These are phyloP conservation scores for Thalia dealbata DNA, from an alignment of 176 grass and related monocot genomes.

Conservation along the genomic window DNA sequence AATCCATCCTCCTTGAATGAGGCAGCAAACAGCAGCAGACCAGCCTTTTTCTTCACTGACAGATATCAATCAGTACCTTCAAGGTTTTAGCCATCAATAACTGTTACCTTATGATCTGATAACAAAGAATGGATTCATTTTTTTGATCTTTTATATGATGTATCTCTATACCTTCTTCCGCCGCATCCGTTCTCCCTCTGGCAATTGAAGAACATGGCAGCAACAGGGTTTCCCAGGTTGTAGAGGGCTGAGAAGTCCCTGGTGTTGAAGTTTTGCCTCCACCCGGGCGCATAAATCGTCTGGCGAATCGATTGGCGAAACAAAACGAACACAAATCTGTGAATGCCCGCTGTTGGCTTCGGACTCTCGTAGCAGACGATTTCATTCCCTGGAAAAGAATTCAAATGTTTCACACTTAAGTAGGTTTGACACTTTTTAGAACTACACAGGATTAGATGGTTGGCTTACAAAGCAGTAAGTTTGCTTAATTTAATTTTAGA, in stretches of 20 bases:
- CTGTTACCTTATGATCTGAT: too few relatives aligned
- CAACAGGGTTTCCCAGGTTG: conserved; percentile 56
- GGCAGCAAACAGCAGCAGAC: neutral
- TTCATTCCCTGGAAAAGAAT: conserved; percentile 56
- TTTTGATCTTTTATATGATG: neutral
- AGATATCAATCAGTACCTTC: neutral
- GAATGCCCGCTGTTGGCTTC: conserved; percentile 63
- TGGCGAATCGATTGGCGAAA: conserved; percentile 64
- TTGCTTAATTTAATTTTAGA: neutral
- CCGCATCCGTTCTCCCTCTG: conserved; percentile 86
- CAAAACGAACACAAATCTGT: conserved; percentile 73
- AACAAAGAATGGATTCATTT: too few relatives aligned
- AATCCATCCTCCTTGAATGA: neutral
- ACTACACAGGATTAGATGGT: neutral
- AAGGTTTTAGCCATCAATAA: too few relatives aligned
- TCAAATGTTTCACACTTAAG: neutral
- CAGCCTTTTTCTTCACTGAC: neutral
- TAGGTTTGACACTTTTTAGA: too few relatives aligned
- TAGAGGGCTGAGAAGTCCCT: conserved; percentile 59
- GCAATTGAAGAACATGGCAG: conserved; percentile 79
- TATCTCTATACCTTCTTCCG: conserved; percentile 52
- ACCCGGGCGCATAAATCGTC: conserved; percentile 54
- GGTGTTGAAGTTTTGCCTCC: conserved; percentile 76
- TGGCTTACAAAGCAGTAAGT: too few relatives aligned
- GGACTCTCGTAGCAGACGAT: conserved; percentile 78